A percentile compares a stretch with the other conserved stretches of the same genome.
Conservation (phyloP, 148 eudicot genomes). For the Polygonum maritimum region DNA sequence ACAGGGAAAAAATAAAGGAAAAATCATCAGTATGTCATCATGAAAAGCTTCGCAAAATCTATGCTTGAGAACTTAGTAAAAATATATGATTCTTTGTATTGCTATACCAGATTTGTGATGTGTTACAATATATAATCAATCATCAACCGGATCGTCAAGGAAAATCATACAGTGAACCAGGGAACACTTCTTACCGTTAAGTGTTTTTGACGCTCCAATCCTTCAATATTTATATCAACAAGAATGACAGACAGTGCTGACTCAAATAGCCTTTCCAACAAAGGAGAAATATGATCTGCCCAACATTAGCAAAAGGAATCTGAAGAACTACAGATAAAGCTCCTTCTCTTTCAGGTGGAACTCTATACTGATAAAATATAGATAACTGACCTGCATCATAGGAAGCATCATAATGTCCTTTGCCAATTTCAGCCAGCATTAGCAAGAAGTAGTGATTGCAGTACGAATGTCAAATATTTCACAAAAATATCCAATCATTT, state of each 20-base stretch:
- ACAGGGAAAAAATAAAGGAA: no score
- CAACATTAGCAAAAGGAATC: conserved; percentile 12
- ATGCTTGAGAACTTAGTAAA: neutral
- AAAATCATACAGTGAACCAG: neutral
- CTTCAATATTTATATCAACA: conserved; percentile 59
- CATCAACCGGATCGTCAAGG: no score
- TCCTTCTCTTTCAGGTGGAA: neutral
- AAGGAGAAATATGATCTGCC: conserved; percentile 50
- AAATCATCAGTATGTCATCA: neutral
- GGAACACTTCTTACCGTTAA: conserved; percentile 41
- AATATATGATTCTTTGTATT: neutral
- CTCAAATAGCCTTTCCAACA: conserved; percentile 46
- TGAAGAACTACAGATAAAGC: neutral
- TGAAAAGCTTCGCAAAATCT: neutral
- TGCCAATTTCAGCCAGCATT: conserved; percentile 75
- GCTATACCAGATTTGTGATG: neutral
- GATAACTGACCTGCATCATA: conserved; percentile 52
- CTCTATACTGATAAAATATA: neutral
- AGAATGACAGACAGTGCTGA: conserved; percentile 47
- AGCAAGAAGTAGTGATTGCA: conserved; percentile 87
- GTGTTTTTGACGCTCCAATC: conserved; percentile 41
- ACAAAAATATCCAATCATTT: neutral
- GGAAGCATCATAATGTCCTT: conserved; percentile 71
- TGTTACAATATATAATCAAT: neutral
- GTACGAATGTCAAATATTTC: conserved; percentile 41